Base-by-base conservation (phyloP, 352 stramenopile species). In the Pythium apleroticum region DNA sequence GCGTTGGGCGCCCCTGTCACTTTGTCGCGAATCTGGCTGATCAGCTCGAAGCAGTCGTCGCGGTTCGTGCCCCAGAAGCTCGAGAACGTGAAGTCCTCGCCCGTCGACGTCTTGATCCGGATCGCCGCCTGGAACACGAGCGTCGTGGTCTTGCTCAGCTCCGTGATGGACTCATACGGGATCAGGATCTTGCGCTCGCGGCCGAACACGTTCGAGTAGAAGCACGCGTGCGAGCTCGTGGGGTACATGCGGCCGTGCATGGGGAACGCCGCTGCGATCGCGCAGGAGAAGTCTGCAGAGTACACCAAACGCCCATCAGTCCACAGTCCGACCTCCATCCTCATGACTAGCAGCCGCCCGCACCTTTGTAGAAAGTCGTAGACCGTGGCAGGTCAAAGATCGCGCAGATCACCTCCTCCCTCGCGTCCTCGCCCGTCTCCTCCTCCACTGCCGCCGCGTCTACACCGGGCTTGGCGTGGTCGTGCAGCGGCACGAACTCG, bases 171-270 rank as follows among this genome's bases (percentile, higher is more conserved):
- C 69, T 90, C 82, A 76, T 95, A 93, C 50, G 86, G 84, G 62
- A 95, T 93, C 60, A 92, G 50, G 33, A 95, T 89, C 81, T 95
- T 95, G 74, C 83, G 84, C 71, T 95, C 86, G 63, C 84, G 84
- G 43, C 84, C 86, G 74, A 95, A 93, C 35, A 93, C 79, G 60
- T 93, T 93, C 57, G 86, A 93, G 77, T 95, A 93, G 60, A 95
- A 95, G 72, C 86, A 95, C 48, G 92, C 75, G 65, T 91, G 81
- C 20, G 83, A 74, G 56, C 78, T 84, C 46, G 84, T 91, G 39
- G 86, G 86, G 77, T 95, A 95, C 86, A 95, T 95, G 63, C 86
- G 84, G 52, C 86, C 86, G 73, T 95, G 86, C 84, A 92, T 93
- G 67, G 83, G 80, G 52, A 95, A 76, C 60, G 84, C 88, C 35